phyloP scores from a whole-genome alignment of 805 yeast species.

The Grigorovia yakushimaensis region DNA sequence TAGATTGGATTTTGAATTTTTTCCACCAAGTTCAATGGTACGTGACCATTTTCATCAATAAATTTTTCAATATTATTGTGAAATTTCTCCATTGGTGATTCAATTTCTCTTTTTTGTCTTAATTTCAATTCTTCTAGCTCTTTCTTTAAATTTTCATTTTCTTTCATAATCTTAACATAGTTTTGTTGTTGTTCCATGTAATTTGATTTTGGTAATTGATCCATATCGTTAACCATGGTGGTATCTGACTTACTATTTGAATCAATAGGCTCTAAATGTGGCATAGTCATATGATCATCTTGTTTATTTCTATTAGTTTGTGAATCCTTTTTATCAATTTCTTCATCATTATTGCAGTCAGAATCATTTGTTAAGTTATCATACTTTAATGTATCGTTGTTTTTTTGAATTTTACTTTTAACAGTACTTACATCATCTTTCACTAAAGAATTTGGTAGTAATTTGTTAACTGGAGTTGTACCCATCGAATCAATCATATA shows the following conservation, averaged over 20 bases:
- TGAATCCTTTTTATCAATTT: not conserved
- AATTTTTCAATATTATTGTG: slow-evolving; percentile 5
- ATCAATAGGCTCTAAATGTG: not conserved
- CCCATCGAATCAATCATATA: not conserved
- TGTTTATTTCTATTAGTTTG: not conserved
- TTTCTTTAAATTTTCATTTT: slow-evolving; percentile 14
- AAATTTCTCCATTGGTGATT: slow-evolving; percentile 3
- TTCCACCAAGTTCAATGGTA: slow-evolving; percentile 11
- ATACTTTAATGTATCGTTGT: no score
- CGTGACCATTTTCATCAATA: slow-evolving; percentile 10
- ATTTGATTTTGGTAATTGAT: not conserved
- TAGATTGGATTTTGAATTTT: slow-evolving; percentile 6
- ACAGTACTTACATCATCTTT: not conserved
- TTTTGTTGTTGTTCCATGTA: not conserved
- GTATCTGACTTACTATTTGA: not conserved
- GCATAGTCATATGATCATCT: not conserved
- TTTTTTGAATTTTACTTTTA: not conserved
- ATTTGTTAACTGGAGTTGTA: not conserved
- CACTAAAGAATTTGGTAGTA: not conserved
- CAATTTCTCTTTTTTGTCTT: not conserved
- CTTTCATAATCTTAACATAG: not conserved
- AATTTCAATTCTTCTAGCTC: slow-evolving; percentile 28
- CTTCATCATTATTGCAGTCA: not conserved
- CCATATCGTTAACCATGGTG: not conserved
- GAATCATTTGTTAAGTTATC: no score